These are phyloP conservation scores for Gossypium schwendimanii DNA, from an alignment of 441 rosid genomes.

Conservation along the genomic window DNA sequence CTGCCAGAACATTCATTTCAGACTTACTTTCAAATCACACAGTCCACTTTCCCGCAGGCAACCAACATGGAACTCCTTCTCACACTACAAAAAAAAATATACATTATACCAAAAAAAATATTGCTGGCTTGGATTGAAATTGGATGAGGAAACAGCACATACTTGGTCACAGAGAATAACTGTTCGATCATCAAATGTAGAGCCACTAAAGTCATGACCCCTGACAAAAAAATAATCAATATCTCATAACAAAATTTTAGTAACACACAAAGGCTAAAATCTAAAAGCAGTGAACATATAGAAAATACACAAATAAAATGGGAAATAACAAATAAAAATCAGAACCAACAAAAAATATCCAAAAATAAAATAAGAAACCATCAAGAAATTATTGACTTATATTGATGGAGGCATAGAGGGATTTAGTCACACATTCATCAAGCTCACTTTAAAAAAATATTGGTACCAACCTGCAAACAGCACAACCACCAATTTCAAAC, in stretches of 20 bases:
- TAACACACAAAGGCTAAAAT: neutral
- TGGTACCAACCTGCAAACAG: conserved; percentile 71
- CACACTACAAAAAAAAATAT: conserved; percentile 50
- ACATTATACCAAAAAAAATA: conserved; percentile 2
- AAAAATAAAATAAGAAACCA: neutral
- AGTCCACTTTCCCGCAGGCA: conserved; percentile 66
- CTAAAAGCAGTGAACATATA: neutral
- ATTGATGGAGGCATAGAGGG: neutral
- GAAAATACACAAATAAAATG: neutral
- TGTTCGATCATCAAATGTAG: conserved; percentile 66
- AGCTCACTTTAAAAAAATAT: neutral
- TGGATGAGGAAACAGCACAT: conserved; percentile 21
- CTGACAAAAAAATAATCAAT: conserved; percentile 26
- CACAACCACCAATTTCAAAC: conserved; percentile 86
- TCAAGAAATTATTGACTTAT: neutral
- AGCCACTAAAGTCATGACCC: conserved; percentile 71
- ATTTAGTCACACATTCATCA: neutral
- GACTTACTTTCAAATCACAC: conserved; percentile 75
- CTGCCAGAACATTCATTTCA: neutral
- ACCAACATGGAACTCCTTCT: conserved; percentile 95
- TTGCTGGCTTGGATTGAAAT: conserved; percentile 1
- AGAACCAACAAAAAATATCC: neutral
- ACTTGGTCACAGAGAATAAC: conserved; percentile 96
- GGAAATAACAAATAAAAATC: neutral
- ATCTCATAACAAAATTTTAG: neutral